Base-by-base conservation (phyloP, 306 rosid genomes). In the Geum urbanum region DNA sequence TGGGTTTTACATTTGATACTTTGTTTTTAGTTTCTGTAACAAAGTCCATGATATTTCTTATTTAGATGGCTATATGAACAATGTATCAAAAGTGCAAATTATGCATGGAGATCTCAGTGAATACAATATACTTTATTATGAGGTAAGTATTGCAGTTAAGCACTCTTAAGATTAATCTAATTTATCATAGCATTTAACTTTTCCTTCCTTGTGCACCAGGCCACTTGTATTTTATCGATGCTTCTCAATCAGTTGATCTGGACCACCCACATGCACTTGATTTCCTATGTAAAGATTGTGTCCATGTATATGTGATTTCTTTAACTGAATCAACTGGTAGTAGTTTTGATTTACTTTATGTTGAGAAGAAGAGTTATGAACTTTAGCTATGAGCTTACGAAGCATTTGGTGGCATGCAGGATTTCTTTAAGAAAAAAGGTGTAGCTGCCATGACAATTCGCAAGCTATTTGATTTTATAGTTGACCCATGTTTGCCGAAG, bases 91-190 rank as follows among this genome's bases (percentile, higher is more conserved):
- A 88, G 78, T 86, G 96, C 87, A 92, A 86, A 82, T 73, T 92
- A 96, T 92, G 74, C 98, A 92, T 37, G 96, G 96, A 47, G 98
- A 92, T 69, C 96, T 92, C 49, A 88, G 98, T 48, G 98, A 92
- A 82, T 90, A 92, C 77, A 92, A 88, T 74, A 84, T 86, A 74
- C 98, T 92, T 58, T 88, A 88, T 83, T 86, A 9, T 82, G 96
- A 92, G 90, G 98, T 85, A 70, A 74, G 72, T 51, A 20, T 27
- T 51, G 15, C 37, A 10, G 14, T 10, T 0, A 55, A 19, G 6
- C 3, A 35, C 62, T 10, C 41, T 20, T 15, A 19, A 72, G 64
- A 11, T 40, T n/a, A 40, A 16, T 11, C 46, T 60, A 15, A n/a
- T 40, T n/a, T 22, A 5, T 66, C 5, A 10, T 50, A 15, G 40